Percentiles rank a stretch among this genome's conserved stretches.
phyloP scores from a whole-genome alignment of 1,139 yeast genomes.

The Hanseniaspora sp. region DNA sequence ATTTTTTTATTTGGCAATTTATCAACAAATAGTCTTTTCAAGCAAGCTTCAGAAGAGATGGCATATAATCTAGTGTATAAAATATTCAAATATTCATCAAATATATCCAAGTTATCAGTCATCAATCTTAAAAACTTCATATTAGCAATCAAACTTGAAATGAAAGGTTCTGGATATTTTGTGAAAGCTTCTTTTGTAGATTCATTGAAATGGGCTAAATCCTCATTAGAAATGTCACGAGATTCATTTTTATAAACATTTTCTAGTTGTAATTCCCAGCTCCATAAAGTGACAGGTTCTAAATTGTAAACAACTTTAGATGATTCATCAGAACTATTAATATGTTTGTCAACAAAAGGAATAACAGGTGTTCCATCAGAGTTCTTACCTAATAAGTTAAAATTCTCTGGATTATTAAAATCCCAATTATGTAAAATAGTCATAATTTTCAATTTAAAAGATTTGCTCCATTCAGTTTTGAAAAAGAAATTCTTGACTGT shows the following conservation, averaged over 20 bases:
- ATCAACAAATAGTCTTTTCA: not conserved
- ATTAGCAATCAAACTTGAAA: not conserved
- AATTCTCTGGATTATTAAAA: not conserved
- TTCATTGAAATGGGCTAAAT: not conserved
- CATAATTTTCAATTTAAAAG: not conserved
- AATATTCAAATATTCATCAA: constrained; percentile 1
- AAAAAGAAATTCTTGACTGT: constrained; percentile 1
- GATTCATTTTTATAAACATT: not conserved
- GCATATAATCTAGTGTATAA: constrained; percentile 1
- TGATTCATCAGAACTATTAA: not conserved
- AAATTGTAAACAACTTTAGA: not conserved
- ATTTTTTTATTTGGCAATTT: not conserved
- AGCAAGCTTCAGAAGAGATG: not conserved
- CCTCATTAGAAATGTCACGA: not conserved
- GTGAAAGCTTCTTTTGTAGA: not conserved
- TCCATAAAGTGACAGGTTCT: constrained; percentile 1
- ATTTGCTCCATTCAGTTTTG: constrained; percentile 4
- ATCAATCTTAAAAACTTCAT: constrained; percentile 1
- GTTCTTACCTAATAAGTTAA: not conserved
- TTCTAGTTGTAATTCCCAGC: constrained; percentile 2
- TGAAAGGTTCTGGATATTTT: constrained; percentile 1
- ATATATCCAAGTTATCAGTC: not conserved
- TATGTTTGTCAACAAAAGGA: not conserved
- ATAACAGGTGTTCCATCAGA: not conserved
- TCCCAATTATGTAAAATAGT: not conserved